Evolutionary conservation across 2,329 filamentous ascomycete genomes (phyloP).

Genomic region (Colletotrichum brevisporum): DNA sequence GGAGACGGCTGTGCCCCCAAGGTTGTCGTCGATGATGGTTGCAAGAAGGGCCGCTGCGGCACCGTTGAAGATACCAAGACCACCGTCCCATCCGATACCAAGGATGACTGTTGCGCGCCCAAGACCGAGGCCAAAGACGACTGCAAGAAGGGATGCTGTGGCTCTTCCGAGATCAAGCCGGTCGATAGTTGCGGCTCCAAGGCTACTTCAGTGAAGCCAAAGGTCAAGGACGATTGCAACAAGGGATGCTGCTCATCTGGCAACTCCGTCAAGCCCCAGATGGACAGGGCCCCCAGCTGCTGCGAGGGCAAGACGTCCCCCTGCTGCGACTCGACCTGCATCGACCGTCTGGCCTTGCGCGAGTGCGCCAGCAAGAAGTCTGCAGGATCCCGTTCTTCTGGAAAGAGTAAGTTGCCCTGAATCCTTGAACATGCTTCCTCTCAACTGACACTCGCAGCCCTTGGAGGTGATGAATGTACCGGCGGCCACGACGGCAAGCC

Average conservation of each 20-base stretch:
- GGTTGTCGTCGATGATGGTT: neutral
- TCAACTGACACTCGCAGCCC: conserved; percentile 5
- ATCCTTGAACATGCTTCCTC: no score
- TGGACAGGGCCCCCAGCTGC: conserved; percentile 49
- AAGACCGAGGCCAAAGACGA: neutral
- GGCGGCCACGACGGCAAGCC: conserved; percentile 46
- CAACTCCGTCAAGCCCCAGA: neutral
- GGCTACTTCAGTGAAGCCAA: neutral
- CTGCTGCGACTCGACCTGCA: conserved; percentile 59
- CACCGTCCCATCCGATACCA: no score
- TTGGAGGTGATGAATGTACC: conserved; percentile 15
- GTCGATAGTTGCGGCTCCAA: neutral
- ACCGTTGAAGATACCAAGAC: neutral
- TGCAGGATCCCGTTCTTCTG: conserved; percentile 22
- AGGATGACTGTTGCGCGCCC: conserved; percentile 1
- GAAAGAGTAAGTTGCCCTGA: conserved; percentile 7
- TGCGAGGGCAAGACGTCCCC: conserved; percentile 57
- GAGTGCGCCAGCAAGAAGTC: conserved; percentile 50
- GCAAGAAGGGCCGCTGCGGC: neutral
- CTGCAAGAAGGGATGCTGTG: conserved; percentile 3
- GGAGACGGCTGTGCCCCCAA: neutral
- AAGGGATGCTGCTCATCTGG: conserved; percentile 27
- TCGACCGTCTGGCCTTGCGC: conserved; percentile 60
- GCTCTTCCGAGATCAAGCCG: neutral
- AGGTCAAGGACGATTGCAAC: conserved; percentile 3